Evolutionary conservation across 148 eudicot genomes (phyloP), one percentile per base, ranked within the genome.

Genomic region (Camellia lanceoleosa): DNA sequence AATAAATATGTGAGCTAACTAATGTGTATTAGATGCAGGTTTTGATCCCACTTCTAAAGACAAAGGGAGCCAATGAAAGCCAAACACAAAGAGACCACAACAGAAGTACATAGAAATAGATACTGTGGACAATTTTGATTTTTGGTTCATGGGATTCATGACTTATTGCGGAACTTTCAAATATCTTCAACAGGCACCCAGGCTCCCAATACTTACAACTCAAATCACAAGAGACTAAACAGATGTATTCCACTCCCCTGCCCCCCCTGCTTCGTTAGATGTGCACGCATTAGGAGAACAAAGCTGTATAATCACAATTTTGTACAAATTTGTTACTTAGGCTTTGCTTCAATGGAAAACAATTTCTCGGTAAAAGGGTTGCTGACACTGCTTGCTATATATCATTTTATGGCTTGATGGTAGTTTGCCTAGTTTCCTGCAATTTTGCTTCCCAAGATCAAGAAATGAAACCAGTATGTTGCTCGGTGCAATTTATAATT

Each of bases 131-230:
- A 60, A 84, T 61, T 86, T 74, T 73, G 87, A 87, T 47, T 87
- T 85, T 76, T 87, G 87, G 86, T 85, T 87, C 41, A 87, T 77
- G 84, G 88, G 88, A 11, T 85, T 87, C 69, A 7, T 78, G 2
- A 83, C 83, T 42, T 81, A 76, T 62, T 61, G 65, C 14, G 81
- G 67, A 67, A 81, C 87, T 3, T 81, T 81, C 14, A 84, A 62
- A 10, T 68, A 74, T 74, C 87, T 84, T 15, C 79, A 83, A 10
- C 54, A 79, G n/a, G 76, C 80, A 41, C 80, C 49, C 54, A 56
- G 66, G 49, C 71, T 51, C 63, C 30, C 51, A 62, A 59, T 49
- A 43, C 52, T 5, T 23, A 2, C 61, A 47, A 62, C 41, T n/a
- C 3, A 10, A 18, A 10, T 49, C 60, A 49, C 14, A n/a, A 42